Base-by-base conservation (phyloP, 1,284 basidiomycete species). In the Vanrija pseudolonga region DNA sequence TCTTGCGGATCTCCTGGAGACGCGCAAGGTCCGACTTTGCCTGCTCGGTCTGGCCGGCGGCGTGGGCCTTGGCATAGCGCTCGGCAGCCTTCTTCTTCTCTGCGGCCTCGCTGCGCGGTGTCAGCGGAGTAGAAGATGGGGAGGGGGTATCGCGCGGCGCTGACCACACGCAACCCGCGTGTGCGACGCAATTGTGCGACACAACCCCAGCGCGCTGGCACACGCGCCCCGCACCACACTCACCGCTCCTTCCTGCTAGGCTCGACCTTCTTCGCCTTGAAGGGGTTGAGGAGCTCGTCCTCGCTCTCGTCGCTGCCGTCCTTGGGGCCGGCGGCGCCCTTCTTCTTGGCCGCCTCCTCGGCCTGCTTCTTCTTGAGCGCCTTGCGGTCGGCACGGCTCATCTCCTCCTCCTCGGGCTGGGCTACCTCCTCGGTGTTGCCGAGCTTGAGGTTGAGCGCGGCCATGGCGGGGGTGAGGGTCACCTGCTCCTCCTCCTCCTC, bases 51-150 rank as follows among this genome's bases (percentile, higher is more conserved):
- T 95, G 88, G 57, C 91, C 90, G 73, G 82, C 78, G 84, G 77
- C 77, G 56, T 78, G 77, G 17, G 76, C 59, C 59, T 76, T 72
- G 47, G 62, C 59, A 74, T 92, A 93, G 32, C 82, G 79, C 41
- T 91, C 89, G 66, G 88, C 83, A 0, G 90, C 89, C 6, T 90
- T 89, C 68, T 89, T 83, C 79, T 90, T 92, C 75, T 93, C 90
- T 67, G 90, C 90, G 65, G 84, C 84, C 69, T 95, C 92, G 61
- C 91, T 93, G 62, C 22, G 51, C n/a, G 38, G 23, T 24, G 38
- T 40, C 39, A 40, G 39, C 11, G 18, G 18, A 36, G 4, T 22
- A 12, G 20, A 11, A 3, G 28, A 3, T 32, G 6, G 28, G 28
- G 28, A 3, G 28, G 12, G n/a, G 18, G 17, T n/a, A 8, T n/a